These are phyloP conservation scores for Licmophora abbreviata DNA, from an alignment of 108 stramenopile species.

Conservation along the genomic window DNA sequence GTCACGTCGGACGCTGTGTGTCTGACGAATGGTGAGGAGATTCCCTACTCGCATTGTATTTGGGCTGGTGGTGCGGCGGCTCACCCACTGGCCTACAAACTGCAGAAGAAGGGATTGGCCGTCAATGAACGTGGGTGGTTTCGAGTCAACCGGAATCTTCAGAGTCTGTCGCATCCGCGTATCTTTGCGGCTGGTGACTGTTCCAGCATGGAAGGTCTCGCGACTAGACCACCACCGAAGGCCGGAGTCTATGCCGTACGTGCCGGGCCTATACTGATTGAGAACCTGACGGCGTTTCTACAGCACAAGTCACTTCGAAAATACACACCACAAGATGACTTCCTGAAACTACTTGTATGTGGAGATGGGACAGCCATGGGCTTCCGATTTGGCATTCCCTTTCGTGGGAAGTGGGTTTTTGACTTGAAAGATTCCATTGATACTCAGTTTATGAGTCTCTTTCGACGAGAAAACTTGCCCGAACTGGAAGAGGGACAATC, in stretches of 20 bases:
- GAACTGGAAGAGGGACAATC: constrained; percentile 18
- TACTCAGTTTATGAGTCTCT: constrained; percentile 70
- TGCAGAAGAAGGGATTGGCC: constrained; percentile 45
- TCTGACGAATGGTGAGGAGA: constrained; percentile 14
- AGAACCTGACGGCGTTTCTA: constrained; percentile 54
- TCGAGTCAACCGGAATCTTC: constrained; percentile 55
- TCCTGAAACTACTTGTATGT: constrained; percentile 73
- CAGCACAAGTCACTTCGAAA: constrained; percentile 6
- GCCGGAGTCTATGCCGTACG: constrained; percentile 89
- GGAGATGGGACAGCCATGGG: constrained; percentile 84
- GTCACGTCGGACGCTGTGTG: constrained; percentile 18
- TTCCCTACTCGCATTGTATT: constrained; percentile 63
- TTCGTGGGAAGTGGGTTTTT: constrained; percentile 85
- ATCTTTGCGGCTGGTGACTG: constrained; percentile 89
- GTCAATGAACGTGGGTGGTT: constrained; percentile 74
- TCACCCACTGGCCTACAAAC: constrained; percentile 35
- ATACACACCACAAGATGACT: constrained; percentile 79
- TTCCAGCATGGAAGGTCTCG: constrained; percentile 38
- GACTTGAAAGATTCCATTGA: constrained; percentile 77
- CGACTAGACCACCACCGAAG: constrained; percentile 36
- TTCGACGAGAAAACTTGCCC: constrained; percentile 39
- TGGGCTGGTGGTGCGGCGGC: constrained; percentile 85
- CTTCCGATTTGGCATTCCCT: constrained; percentile 78
- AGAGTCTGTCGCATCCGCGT: constrained; percentile 67
- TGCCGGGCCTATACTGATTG: constrained; percentile 72